phyloP scores from a whole-genome alignment of 1,284 basidiomycete genomes.

The Exsudoporus floridanus region DNA sequence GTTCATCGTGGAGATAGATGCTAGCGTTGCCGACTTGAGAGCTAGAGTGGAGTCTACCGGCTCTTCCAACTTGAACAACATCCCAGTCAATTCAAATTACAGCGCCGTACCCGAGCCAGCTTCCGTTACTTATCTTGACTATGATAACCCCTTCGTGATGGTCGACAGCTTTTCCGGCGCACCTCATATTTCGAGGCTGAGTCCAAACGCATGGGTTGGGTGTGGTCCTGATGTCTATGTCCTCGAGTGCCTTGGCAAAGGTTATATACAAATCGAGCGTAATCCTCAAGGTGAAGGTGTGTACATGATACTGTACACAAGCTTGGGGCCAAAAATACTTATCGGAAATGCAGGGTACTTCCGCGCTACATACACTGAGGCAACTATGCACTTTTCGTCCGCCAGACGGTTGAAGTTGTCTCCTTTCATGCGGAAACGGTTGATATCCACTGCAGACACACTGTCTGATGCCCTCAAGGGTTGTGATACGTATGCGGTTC shows the following conservation, averaged over 20 bases:
- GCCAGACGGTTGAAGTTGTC: constrained; percentile 49
- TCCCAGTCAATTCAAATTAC: constrained; percentile 19
- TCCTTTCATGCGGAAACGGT: constrained; percentile 54
- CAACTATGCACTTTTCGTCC: constrained; percentile 46
- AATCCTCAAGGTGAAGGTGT: constrained; percentile 39
- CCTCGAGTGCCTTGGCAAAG: constrained; percentile 75
- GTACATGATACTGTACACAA: neutral
- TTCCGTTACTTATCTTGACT: constrained; percentile 77
- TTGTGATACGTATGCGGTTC: constrained; percentile 64
- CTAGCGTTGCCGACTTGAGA: constrained; percentile 50
- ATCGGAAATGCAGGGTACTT: constrained; percentile 36
- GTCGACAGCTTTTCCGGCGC: constrained; percentile 52
- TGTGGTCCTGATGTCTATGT: constrained; percentile 77
- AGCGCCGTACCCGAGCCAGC: constrained; percentile 54
- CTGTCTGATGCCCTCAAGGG: constrained; percentile 62
- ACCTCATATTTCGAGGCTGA: constrained; percentile 52
- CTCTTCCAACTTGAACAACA: constrained; percentile 10
- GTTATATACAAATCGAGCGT: constrained; percentile 71
- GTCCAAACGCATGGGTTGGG: constrained; percentile 74
- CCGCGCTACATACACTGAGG: constrained; percentile 55
- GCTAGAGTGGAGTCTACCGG: constrained; percentile 36
- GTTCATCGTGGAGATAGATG: constrained; percentile 41
- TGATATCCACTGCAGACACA: constrained; percentile 52
- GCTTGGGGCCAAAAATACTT: neutral
- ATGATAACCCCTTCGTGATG: constrained; percentile 76